Percentiles rank a stretch among this genome's conserved stretches.
These are phyloP conservation scores for Symbiodinium pilosum DNA, from an alignment of 73 alveolate species.

Conservation along the genomic window DNA sequence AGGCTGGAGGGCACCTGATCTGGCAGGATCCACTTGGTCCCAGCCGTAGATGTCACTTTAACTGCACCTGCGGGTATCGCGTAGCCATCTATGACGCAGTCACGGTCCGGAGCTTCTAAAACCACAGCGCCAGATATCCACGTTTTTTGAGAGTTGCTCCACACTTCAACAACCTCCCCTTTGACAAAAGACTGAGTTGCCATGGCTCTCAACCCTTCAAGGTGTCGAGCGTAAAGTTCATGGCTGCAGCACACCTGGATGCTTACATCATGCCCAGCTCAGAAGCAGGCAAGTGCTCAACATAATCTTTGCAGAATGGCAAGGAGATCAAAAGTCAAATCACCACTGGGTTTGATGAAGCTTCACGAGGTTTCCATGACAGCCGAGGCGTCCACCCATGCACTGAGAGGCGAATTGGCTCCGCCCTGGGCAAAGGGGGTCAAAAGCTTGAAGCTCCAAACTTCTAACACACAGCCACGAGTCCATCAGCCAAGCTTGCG, in stretches of 20 bases:
- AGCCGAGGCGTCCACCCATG: background rate
- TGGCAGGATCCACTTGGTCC: slow-evolving; percentile 92
- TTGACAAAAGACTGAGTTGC: background rate
- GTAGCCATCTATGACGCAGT: slow-evolving; percentile 81
- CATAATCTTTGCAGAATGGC: background rate
- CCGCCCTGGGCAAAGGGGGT: background rate
- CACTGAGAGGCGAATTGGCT: background rate
- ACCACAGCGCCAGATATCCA: slow-evolving; percentile 75
- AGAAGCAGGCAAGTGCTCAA: background rate
- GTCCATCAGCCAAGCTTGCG: background rate
- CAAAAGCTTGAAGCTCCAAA: too few species aligned
- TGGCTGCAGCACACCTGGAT: background rate
- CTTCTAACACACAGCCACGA: too few species aligned
- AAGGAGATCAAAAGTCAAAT: background rate
- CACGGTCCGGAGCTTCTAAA: slow-evolving; percentile 63
- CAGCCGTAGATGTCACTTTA: slow-evolving; percentile 78
- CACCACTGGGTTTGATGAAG: too few species aligned
- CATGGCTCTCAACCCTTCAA: background rate
- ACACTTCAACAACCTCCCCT: background rate
- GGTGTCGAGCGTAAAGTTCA: background rate
- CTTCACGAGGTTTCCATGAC: too few species aligned
- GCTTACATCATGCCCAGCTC: background rate
- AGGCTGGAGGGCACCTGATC: slow-evolving; percentile 66
- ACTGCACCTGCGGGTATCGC: slow-evolving; percentile 93
- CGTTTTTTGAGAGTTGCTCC: slow-evolving; percentile 19